These are phyloP conservation scores for Amphichorda felina DNA, from an alignment of 2,329 filamentous ascomycete genomes.

Conservation along the genomic window DNA sequence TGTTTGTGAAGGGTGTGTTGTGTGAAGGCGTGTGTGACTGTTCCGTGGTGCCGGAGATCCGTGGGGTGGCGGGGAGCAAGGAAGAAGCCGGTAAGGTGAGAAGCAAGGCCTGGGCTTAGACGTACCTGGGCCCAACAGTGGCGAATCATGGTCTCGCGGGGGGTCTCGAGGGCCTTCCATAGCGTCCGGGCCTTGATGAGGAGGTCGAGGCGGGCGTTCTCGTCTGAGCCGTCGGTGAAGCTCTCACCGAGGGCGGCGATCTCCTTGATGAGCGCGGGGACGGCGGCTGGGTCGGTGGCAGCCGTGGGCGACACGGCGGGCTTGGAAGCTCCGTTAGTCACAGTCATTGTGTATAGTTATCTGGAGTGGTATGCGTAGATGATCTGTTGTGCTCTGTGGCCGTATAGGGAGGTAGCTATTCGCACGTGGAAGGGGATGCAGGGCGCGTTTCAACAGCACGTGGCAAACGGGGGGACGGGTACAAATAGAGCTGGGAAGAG, in stretches of 20 bases:
- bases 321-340: conserved; percentile 1
- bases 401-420: too few relatives aligned
- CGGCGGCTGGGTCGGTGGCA: conserved; percentile 2
- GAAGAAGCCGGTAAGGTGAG: not conserved
- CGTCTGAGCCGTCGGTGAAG: conserved; percentile 1
- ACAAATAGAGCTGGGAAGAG: too few relatives aligned
- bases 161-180: conserved; percentile 27
- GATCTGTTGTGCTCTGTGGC: too few relatives aligned
- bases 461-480: too few relatives aligned
- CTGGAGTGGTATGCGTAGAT: too few relatives aligned
- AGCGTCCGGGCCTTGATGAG: conserved; percentile 18
- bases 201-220: conserved; percentile 15
- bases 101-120: not conserved
- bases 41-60: too few relatives aligned
- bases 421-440: too few relatives aligned
- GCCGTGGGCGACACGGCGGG: conserved; percentile 1
- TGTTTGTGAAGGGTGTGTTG: too few relatives aligned
- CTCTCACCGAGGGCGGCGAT: conserved; percentile 1
- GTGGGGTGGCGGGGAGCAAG: too few relatives aligned
- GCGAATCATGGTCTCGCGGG: conserved; percentile 33
- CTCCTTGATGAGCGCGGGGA: conserved; percentile 4
- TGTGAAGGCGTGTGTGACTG: too few relatives aligned
- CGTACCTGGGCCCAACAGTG: conserved; percentile 30
- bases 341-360: not conserved
- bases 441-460: too few relatives aligned